phyloP scores from a whole-genome alignment of 306 rosid species.

The Lathyrus aphaca region DNA sequence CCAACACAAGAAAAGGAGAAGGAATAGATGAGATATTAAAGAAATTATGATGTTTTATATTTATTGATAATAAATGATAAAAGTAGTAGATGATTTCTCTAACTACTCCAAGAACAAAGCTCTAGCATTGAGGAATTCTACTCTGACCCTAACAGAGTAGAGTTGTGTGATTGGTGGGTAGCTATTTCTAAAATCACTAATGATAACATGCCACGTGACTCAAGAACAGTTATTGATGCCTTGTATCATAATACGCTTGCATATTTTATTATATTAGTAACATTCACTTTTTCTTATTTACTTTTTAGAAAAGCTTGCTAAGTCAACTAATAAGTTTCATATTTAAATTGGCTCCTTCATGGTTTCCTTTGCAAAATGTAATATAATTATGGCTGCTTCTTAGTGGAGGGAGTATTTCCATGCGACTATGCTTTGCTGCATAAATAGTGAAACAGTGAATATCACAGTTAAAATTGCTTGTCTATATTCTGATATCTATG shows the following conservation, averaged over 20 bases:
- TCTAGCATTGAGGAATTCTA: no score
- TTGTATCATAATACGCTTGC: not conserved
- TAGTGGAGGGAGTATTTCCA: not conserved
- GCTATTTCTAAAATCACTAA: constrained; percentile 2
- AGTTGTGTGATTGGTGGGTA: not conserved
- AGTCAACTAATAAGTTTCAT: not conserved
- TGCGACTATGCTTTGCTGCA: not conserved
- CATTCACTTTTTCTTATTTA: not conserved
- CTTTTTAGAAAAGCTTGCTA: not conserved
- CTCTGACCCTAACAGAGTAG: no score
- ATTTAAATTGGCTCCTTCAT: not conserved
- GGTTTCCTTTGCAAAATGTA: not conserved
- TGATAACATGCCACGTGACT: not conserved
- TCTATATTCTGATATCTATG: not conserved
- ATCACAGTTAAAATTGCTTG: not conserved
- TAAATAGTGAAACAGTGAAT: not conserved
- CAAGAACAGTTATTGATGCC: not conserved
- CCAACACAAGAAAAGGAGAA: no score
- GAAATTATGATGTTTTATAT: no score
- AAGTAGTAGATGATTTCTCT: no score
- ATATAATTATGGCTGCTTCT: not conserved
- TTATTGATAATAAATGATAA: no score
- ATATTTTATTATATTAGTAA: not conserved
- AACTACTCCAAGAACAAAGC: no score
- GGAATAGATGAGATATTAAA: no score